Evolutionary conservation across 768 basidiomycete genomes (phyloP), one percentile per base, ranked within the genome.

Genomic region (Naganishia randhawae): DNA sequence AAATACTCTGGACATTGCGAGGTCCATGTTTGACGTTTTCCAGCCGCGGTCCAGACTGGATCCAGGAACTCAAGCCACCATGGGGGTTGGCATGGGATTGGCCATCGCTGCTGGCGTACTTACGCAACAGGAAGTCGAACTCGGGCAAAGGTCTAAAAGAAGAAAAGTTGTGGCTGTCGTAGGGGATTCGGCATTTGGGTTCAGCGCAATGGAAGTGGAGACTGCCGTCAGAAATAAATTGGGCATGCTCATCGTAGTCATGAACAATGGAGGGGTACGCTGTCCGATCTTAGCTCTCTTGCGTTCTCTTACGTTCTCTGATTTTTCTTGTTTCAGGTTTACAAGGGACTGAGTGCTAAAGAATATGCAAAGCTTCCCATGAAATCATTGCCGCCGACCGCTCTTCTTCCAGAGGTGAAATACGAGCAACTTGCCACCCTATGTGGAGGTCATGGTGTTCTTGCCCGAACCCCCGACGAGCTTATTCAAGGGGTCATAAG

Each of bases 121-220:
- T 3, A 48, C 69, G 4, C 50, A 64, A 25, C 62, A 67, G 29
- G 50, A 69, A 29, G 48, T 54, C 1, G 68, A 69, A 29, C 35
- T 32, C 16, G 57, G 57, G 2, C 37, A 61, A 29, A 39, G 57
- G 27, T 51, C 50, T 17, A 45, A 27, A 7, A 37, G 66, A 16
- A 63, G 71, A 50, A 70, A 70, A 39, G 66, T 73, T 5, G 68
- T 73, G 0, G 70, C 72, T 11, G 66, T 73, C 1, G 67, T 73
- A 0, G 72, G 72, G n/a, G 72, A 73, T 45, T 71, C 70, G 14
- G 72, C 72, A 22, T 73, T 73, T 35, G 72, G 72, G 17, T 73
- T 73, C 41, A 63, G 57, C 11, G 72, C 70, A 0, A 71, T 73
- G 68, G 72, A 73, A 39, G 67, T 73, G n/a, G 72, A 73, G 31